phyloP scores from a whole-genome alignment of 345 rosid species.

The Raphanus raphanistrum region DNA sequence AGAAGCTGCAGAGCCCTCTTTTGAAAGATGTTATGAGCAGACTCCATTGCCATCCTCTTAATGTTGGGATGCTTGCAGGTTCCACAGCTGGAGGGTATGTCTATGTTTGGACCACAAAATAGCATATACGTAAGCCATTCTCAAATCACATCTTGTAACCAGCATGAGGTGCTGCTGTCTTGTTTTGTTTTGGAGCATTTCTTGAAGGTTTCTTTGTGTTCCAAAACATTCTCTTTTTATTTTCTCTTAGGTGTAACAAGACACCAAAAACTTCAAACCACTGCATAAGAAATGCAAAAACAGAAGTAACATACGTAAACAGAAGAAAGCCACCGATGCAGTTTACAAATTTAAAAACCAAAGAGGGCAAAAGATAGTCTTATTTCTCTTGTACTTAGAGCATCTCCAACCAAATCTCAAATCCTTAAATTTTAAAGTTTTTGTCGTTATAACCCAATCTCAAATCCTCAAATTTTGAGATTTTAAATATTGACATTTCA shows the following conservation, averaged over 20 bases:
- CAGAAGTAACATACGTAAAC: too few species aligned
- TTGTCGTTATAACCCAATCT: too few species aligned
- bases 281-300: too few species aligned
- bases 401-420: too few species aligned
- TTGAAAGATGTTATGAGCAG: constrained; percentile 67
- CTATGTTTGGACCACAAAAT: constrained; percentile 59
- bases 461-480: too few species aligned
- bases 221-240: constrained; percentile 61
- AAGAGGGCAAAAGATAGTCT: too few species aligned
- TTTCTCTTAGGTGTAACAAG: constrained; percentile 34
- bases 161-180: not conserved
- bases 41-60: constrained; percentile 61
- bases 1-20: constrained; percentile 48
- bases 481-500: too few species aligned
- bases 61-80: constrained; percentile 69
- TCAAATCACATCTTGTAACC: not conserved
- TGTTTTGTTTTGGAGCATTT: constrained; percentile 1
- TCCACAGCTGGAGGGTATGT: constrained; percentile 73
- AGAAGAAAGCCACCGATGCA: too few species aligned
- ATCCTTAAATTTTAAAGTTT: too few species aligned
- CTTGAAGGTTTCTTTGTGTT: constrained; percentile 53
- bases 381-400: too few species aligned
- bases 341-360: too few species aligned
- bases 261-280: too few species aligned
- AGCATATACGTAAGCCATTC: not conserved